Evolutionary conservation across 192 early-diverging fungal genomes (phyloP).

Genomic region (Coemansia furcata): DNA sequence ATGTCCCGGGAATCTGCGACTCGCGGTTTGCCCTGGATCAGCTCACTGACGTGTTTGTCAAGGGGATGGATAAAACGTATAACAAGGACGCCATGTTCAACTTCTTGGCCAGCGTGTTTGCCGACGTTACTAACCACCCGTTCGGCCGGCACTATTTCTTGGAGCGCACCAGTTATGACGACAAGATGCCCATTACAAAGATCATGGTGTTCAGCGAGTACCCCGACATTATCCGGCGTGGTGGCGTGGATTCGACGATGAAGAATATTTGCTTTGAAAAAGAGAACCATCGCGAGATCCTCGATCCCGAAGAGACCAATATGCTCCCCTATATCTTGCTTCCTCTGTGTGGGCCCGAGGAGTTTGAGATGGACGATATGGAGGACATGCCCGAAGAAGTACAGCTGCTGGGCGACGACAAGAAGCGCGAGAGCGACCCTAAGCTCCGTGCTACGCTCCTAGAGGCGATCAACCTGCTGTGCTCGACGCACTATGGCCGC

Average conservation of each 20-base stretch:
- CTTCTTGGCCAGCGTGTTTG: conserved; percentile 91
- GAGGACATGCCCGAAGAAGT: conserved; percentile 92
- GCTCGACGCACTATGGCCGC: conserved; percentile 71
- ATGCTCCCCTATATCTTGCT: conserved; percentile 84
- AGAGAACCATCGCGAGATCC: conserved; percentile 61
- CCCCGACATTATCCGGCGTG: conserved; percentile 78
- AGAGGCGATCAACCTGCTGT: conserved; percentile 79
- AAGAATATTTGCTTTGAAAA: conserved; percentile 89
- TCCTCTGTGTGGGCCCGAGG: conserved; percentile 86
- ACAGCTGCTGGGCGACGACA: conserved; percentile 77
- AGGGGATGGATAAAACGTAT: conserved; percentile 72
- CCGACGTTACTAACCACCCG: conserved; percentile 72
- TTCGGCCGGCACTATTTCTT: conserved; percentile 73
- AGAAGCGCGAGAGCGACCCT: conserved; percentile 80
- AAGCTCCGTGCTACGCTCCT: conserved; percentile 70
- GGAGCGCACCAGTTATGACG: conserved; percentile 60
- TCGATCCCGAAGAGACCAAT: conserved; percentile 72
- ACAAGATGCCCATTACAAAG: conserved; percentile 73
- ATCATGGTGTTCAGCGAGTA: conserved; percentile 86
- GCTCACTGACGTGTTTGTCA: conserved; percentile 85
- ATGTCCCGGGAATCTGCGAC: conserved; percentile 37
- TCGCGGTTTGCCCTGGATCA: conserved; percentile 70
- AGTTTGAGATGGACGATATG: conserved; percentile 90
- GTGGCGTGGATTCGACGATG: conserved; percentile 80
- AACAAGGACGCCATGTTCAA: conserved; percentile 79